These are phyloP conservation scores for Singerocomus rubriflavus DNA, from an alignment of 1,284 basidiomycete species.

Conservation along the genomic window DNA sequence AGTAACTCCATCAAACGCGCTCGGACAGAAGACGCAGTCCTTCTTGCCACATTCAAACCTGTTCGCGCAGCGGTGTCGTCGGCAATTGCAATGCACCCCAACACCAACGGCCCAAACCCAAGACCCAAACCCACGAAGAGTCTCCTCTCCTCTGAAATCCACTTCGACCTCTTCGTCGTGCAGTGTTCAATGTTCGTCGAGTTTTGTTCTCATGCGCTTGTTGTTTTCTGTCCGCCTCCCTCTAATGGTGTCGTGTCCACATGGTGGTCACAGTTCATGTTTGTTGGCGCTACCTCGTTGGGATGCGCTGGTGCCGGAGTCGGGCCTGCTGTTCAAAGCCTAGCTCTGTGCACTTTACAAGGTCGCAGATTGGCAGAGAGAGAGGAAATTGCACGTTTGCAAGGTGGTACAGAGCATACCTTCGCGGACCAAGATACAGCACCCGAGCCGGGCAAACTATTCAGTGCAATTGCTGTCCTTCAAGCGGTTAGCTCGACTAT, in stretches of 20 bases:
- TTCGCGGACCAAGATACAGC: constrained; percentile 21
- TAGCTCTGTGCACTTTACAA: constrained; percentile 67
- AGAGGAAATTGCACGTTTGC: constrained; percentile 20
- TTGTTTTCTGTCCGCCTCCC: constrained; percentile 51
- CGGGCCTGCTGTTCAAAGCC: constrained; percentile 63
- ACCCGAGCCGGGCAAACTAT: constrained; percentile 52
- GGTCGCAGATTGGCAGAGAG: constrained; percentile 42
- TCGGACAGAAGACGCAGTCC: constrained; percentile 34
- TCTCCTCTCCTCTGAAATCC: constrained; percentile 58
- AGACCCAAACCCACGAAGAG: constrained; percentile 48
- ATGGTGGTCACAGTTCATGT: constrained; percentile 46
- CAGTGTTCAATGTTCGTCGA: constrained; percentile 63
- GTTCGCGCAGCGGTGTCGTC: constrained; percentile 27
- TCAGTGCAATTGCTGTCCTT: constrained; percentile 66
- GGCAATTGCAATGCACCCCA: constrained; percentile 7
- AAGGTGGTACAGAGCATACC: constrained; percentile 2
- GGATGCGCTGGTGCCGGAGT: constrained; percentile 60
- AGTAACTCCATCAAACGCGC: no score
- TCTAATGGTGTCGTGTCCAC: constrained; percentile 6
- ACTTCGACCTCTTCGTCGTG: constrained; percentile 64
- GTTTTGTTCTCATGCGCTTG: constrained; percentile 57
- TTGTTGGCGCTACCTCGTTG: constrained; percentile 55
- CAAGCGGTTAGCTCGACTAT: constrained; percentile 67
- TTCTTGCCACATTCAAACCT: constrained; percentile 48
- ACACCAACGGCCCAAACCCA: constrained; percentile 18